A percentile compares a stretch with the other conserved stretches of the same genome.
Conservation (phyloP, 306 rosid species). For the Carpinus viminea region DNA sequence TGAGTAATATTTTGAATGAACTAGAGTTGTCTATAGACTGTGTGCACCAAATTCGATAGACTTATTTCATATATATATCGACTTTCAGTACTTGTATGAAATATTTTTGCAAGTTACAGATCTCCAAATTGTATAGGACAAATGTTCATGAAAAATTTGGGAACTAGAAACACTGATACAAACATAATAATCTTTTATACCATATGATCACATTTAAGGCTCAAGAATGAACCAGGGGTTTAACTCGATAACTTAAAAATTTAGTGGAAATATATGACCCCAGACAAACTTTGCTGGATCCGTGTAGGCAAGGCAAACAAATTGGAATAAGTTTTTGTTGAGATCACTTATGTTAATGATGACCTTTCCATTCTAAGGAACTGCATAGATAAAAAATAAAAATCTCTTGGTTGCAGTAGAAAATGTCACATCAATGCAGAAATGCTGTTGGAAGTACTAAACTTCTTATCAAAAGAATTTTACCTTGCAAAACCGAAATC, state of each 20-base stretch:
- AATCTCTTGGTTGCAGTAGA: slow-evolving; percentile 13
- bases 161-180: neutral
- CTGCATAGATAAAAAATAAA: neutral
- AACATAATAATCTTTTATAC: neutral
- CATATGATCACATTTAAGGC: neutral
- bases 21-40: neutral
- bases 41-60: neutral
- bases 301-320: neutral
- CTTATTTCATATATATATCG: neutral
- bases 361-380: neutral
- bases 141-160: neutral
- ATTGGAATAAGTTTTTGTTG: neutral
- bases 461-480: slow-evolving; percentile 11
- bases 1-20: neutral
- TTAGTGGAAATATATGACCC: neutral
- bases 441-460: slow-evolving; percentile 2
- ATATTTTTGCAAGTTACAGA: neutral
- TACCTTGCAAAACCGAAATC: slow-evolving; percentile 99
- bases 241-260: neutral
- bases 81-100: slow-evolving; percentile 6
- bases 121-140: neutral
- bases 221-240: neutral
- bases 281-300: neutral
- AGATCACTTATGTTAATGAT: neutral
- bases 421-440: slow-evolving; percentile 5